Percentiles rank a stretch among this genome's conserved stretches.
Conservation (phyloP, 139 green algal species). For the Pleodorina starrii region DNA sequence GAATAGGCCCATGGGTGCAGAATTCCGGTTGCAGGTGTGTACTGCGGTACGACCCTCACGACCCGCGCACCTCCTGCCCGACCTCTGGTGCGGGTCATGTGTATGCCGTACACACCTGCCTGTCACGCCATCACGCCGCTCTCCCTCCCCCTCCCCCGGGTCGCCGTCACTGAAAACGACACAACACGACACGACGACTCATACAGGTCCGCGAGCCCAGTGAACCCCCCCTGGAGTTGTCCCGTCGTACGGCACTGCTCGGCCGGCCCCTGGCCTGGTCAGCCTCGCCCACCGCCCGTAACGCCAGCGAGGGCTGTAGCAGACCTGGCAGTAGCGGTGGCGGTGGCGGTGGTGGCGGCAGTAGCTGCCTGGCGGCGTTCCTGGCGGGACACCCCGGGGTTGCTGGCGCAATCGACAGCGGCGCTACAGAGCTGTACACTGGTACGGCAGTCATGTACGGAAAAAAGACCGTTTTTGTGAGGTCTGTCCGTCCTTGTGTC, state of each 20-base stretch:
- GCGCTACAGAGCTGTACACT: conserved; percentile 9
- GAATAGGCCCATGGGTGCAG: too few relatives aligned
- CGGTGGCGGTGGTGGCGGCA: conserved; percentile 10
- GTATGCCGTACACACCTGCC: too few relatives aligned
- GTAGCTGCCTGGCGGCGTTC: conserved; percentile 35
- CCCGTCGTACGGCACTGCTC: background rate
- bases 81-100: too few relatives aligned
- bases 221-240: conserved; percentile 42
- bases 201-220: conserved; percentile 39
- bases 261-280: background rate
- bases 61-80: too few relatives aligned
- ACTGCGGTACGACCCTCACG: too few relatives aligned
- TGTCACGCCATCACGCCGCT: too few relatives aligned
- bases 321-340: background rate
- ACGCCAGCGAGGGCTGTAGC: background rate
- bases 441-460: background rate
- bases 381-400: conserved; percentile 21
- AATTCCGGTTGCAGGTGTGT: too few relatives aligned
- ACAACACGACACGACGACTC: too few relatives aligned
- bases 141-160: too few relatives aligned
- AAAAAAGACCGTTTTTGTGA: too few relatives aligned
- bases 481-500: too few relatives aligned
- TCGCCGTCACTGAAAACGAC: too few relatives aligned
- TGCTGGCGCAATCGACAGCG: conserved; percentile 43
- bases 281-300: conserved; percentile 1